Evolutionary conservation across 768 basidiomycete genomes (phyloP).

Genomic region (Xerocomus brunneocitrinus): DNA sequence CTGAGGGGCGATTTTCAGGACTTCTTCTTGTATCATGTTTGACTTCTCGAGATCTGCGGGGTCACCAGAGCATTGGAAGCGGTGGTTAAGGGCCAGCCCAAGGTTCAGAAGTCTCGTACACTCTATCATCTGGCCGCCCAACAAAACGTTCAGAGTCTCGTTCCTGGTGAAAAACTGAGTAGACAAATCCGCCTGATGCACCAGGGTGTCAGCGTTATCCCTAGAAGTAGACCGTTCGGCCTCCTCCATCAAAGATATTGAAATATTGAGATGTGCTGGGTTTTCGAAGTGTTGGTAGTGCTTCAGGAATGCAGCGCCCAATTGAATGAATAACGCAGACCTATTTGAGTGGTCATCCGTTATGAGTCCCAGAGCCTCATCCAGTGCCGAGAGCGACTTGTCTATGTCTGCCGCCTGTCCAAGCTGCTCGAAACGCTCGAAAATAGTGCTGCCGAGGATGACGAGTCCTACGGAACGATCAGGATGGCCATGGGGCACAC

Average conservation of each 20-base stretch:
- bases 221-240: background rate
- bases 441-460: background rate
- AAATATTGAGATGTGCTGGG: background rate
- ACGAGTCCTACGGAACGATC: background rate
- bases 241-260: background rate
- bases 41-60: background rate
- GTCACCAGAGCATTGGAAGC: background rate
- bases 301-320: background rate
- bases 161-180: background rate
- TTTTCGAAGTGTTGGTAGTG: background rate
- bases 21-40: background rate
- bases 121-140: too few species aligned
- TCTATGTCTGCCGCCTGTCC: background rate
- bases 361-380: background rate
- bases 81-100: background rate
- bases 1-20: background rate
- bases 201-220: background rate
- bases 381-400: background rate
- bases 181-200: background rate
- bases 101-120: background rate
- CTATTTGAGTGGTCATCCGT: background rate
- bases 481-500: background rate
- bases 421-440: background rate
- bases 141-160: background rate
- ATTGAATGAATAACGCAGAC: background rate